These are phyloP conservation scores for Wallacemonas sp. DNA, from an alignment of 208 protist species.

Conservation along the genomic window DNA sequence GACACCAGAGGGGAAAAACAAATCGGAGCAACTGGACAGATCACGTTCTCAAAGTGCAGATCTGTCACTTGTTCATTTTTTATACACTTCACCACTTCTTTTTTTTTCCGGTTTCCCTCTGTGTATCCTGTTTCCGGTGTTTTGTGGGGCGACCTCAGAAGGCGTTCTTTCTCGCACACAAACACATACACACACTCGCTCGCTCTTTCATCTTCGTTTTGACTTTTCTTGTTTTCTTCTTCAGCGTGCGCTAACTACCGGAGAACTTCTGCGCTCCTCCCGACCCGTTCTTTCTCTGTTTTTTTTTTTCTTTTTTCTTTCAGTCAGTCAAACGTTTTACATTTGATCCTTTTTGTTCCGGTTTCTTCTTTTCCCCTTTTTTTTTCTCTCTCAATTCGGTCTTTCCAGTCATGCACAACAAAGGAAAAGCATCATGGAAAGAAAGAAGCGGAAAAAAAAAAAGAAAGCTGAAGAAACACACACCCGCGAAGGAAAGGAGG, in stretches of 20 bases:
- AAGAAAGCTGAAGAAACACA: background rate
- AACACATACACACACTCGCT: too few relatives aligned
- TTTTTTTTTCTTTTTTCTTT: background rate
- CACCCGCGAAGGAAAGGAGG: background rate
- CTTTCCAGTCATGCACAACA: background rate
- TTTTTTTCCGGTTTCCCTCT: conserved; percentile 1
- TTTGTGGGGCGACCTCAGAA: too few relatives aligned
- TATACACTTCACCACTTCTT: background rate
- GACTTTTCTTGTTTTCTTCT: background rate
- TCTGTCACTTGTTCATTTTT: background rate
- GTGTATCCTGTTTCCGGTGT: background rate
- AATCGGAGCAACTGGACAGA: background rate
- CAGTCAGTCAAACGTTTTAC: background rate
- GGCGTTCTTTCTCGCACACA: too few relatives aligned
- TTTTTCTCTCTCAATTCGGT: background rate
- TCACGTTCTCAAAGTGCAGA: background rate
- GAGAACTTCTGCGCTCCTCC: too few relatives aligned
- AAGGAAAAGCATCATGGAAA: background rate
- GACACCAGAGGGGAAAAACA: too few relatives aligned
- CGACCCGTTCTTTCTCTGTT: too few relatives aligned
- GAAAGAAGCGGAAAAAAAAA: background rate
- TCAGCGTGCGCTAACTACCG: background rate
- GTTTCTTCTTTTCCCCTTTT: conserved; percentile 6
- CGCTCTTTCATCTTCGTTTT: background rate
- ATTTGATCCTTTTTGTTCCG: background rate